These are phyloP conservation scores for Chimonanthus salicifolius DNA, from an alignment of 164 flowering plant species.

Conservation along the genomic window DNA sequence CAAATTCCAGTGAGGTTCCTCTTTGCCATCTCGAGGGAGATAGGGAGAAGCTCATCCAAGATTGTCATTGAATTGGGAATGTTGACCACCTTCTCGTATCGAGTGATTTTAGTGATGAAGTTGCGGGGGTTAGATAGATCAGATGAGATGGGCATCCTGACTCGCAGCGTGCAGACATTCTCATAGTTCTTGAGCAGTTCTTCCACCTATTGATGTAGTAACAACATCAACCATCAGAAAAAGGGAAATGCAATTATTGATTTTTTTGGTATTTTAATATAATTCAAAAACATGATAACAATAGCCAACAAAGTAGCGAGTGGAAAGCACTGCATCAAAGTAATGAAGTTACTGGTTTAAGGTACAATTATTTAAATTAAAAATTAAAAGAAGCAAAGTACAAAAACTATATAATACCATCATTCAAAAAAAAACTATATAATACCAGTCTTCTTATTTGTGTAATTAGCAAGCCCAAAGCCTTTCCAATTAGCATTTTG, in stretches of 20 bases:
- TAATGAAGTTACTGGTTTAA: no score
- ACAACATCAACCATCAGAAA: conserved; percentile 1
- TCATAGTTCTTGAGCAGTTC: conserved; percentile 37
- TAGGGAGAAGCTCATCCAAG: conserved; percentile 37
- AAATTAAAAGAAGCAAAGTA: no score
- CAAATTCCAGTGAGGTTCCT: conserved; percentile 37
- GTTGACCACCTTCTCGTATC: conserved; percentile 36
- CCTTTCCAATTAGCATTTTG: no score
- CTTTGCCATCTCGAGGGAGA: conserved; percentile 40
- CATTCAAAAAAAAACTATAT: no score
- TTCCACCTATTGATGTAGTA: conserved; percentile 25
- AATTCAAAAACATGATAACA: no score
- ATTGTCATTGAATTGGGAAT: conserved; percentile 42
- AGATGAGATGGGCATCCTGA: conserved; percentile 41
- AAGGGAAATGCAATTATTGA: background rate
- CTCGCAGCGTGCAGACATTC: conserved; percentile 37
- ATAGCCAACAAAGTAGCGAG: no score
- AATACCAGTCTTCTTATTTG: no score
- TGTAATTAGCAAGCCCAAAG: no score
- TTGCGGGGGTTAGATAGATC: conserved; percentile 35
- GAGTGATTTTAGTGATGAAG: conserved; percentile 35
- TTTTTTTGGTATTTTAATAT: no score
- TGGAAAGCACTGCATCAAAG: no score
- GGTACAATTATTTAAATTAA: no score
- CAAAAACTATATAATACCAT: no score